phyloP scores from a whole-genome alignment of 495 filamentous ascomycete species.

The Talaromyces borbonicus region DNA sequence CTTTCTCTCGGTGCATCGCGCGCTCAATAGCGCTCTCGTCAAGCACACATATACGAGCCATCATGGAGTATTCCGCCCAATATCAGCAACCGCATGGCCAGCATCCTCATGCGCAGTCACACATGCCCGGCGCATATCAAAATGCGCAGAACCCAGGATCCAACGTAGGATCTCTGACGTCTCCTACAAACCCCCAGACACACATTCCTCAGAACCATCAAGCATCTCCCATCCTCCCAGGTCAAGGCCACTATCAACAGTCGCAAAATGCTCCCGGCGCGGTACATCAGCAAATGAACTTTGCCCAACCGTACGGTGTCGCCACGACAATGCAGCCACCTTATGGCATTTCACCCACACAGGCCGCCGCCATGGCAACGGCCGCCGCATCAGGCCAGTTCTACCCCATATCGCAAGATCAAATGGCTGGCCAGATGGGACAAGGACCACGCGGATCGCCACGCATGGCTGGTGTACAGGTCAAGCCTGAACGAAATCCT shows the following conservation, averaged over 20 bases:
- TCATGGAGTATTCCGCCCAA: constrained; percentile 47
- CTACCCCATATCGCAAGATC: constrained; percentile 38
- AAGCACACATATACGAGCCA: constrained; percentile 11
- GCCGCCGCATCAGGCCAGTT: constrained; percentile 46
- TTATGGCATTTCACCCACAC: constrained; percentile 42
- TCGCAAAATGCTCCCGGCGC: constrained; percentile 35
- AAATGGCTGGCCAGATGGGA: constrained; percentile 38
- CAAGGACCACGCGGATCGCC: constrained; percentile 40
- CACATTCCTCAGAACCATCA: constrained; percentile 43
- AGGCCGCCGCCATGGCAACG: constrained; percentile 48
- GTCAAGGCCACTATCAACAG: constrained; percentile 42
- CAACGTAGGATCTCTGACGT: constrained; percentile 39
- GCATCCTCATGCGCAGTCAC: constrained; percentile 41
- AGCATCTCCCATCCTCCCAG: constrained; percentile 44
- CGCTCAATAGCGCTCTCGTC: constrained; percentile 14
- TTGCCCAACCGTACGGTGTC: constrained; percentile 42
- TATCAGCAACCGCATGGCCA: constrained; percentile 48
- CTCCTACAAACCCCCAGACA: constrained; percentile 41
- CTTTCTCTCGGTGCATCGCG: constrained; percentile 15
- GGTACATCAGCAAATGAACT: constrained; percentile 43
- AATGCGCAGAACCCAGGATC: constrained; percentile 36
- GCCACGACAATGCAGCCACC: constrained; percentile 36
- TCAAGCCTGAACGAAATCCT: constrained; percentile 43
- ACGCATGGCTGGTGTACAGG: constrained; percentile 38
- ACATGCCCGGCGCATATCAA: constrained; percentile 41